These are phyloP conservation scores for Ulvella scutata DNA, from an alignment of 139 green algal genomes.

Conservation along the genomic window DNA sequence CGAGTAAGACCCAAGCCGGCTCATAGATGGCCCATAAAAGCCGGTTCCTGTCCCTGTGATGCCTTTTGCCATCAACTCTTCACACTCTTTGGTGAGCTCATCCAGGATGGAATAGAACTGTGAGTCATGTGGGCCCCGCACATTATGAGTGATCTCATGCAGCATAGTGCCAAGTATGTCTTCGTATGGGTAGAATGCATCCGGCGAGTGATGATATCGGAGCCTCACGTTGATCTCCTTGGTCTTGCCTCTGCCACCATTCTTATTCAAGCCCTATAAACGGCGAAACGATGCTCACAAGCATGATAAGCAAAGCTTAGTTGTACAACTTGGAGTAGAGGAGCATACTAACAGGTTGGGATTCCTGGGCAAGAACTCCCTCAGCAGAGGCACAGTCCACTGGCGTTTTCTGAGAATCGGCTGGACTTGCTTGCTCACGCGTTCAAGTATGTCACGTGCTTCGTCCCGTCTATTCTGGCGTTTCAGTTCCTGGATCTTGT, in stretches of 20 bases:
- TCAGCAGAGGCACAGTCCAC: slow-evolving; percentile 43
- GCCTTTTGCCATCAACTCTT: slow-evolving; percentile 63
- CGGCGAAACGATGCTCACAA: background rate
- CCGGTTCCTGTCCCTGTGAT: slow-evolving; percentile 37
- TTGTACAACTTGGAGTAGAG: background rate
- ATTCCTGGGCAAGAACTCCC: slow-evolving; percentile 57
- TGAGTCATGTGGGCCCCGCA: slow-evolving; percentile 38
- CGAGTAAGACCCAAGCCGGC: slow-evolving; percentile 20
- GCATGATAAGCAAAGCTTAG: background rate
- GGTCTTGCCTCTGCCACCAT: slow-evolving; percentile 18
- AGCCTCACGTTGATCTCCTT: slow-evolving; percentile 30
- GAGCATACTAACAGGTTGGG: slow-evolving; percentile 26
- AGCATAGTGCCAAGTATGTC: slow-evolving; percentile 74
- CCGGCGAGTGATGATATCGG: background rate
- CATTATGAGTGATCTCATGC: slow-evolving; percentile 72
- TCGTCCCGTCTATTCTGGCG: slow-evolving; percentile 9
- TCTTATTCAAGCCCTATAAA: slow-evolving; percentile 25
- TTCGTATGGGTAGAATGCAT: slow-evolving; percentile 51
- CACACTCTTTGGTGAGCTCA: slow-evolving; percentile 65
- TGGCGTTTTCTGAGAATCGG: slow-evolving; percentile 53
- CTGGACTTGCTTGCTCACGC: slow-evolving; percentile 61
- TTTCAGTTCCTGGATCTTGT: slow-evolving; percentile 6
- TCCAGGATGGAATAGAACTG: slow-evolving; percentile 83
- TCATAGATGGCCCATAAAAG: slow-evolving; percentile 25
- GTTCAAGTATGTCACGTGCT: slow-evolving; percentile 31